Conservation (phyloP, 805 yeast genomes). For the Cyberlindnera xishuangbannaensis region DNA sequence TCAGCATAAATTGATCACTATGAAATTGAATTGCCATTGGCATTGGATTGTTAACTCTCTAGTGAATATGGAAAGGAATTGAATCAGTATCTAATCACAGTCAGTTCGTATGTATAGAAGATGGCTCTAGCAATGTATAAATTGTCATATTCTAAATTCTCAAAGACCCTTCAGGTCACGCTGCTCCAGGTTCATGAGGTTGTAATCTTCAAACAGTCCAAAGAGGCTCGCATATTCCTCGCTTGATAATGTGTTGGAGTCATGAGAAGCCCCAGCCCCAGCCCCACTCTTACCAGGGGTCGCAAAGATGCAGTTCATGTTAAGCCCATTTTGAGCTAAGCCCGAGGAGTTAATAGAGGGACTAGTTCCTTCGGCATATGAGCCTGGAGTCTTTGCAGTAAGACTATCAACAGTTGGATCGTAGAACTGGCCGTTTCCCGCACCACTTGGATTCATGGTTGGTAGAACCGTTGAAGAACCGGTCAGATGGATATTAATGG, state of each 20-base stretch:
- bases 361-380: background rate
- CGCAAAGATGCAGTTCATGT: background rate
- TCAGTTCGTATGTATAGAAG: too few species aligned
- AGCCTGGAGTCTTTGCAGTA: conserved; percentile 3
- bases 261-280: background rate
- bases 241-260: conserved; percentile 10
- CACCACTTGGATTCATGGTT: conserved; percentile 12
- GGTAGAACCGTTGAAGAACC: background rate
- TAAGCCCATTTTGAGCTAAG: background rate
- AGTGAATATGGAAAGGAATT: too few species aligned
- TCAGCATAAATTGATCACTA: too few species aligned
- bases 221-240: conserved; percentile 23
- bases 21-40: too few species aligned
- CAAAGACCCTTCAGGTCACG: conserved; percentile 7
- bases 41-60: too few species aligned
- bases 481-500: background rate
- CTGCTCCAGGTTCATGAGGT: conserved; percentile 4
- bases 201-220: conserved; percentile 23
- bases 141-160: too few species aligned
- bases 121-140: too few species aligned
- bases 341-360: background rate
- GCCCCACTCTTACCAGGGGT: background rate
- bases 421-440: conserved; percentile 17
- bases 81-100: too few species aligned
- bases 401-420: conserved; percentile 14